Conservation (phyloP, 2,329 filamentous ascomycete species). For the Colletotrichum sansevieriae region DNA sequence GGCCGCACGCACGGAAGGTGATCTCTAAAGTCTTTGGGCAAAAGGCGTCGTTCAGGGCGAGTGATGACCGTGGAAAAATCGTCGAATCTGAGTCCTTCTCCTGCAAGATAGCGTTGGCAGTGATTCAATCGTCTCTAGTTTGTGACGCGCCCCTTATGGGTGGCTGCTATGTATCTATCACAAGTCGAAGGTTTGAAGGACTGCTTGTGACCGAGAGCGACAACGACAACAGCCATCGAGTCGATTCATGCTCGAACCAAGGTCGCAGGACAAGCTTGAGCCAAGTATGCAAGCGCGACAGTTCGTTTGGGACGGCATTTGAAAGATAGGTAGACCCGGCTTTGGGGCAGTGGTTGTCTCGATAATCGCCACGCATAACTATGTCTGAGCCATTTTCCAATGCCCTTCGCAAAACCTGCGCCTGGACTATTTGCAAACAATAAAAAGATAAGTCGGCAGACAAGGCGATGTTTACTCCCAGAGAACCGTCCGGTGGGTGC, state of each 20-base stretch:
- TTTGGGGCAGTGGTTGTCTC: conserved; percentile 4
- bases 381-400: conserved; percentile 2
- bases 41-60: neutral
- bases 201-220: neutral
- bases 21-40: conserved; percentile 14
- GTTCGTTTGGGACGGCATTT: conserved; percentile 17
- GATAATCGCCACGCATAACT: conserved; percentile 33
- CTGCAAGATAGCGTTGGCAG: conserved; percentile 8
- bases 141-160: neutral
- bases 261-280: conserved; percentile 18
- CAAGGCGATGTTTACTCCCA: neutral
- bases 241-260: conserved; percentile 9
- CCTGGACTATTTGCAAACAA: neutral
- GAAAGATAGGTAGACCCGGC: conserved; percentile 10
- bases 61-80: too few species aligned
- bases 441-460: neutral
- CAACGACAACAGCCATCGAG: neutral
- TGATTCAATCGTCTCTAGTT: conserved; percentile 9
- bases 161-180: neutral
- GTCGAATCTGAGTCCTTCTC: neutral
- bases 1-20: conserved; percentile 27
- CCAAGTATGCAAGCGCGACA: conserved; percentile 8
- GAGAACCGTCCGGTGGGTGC: neutral
- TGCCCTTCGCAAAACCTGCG: neutral
- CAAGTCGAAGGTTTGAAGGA: neutral